Evolutionary conservation across 345 rosid genomes (phyloP), one percentile per base, ranked within the genome.

Genomic region (Syzygium aqueum): DNA sequence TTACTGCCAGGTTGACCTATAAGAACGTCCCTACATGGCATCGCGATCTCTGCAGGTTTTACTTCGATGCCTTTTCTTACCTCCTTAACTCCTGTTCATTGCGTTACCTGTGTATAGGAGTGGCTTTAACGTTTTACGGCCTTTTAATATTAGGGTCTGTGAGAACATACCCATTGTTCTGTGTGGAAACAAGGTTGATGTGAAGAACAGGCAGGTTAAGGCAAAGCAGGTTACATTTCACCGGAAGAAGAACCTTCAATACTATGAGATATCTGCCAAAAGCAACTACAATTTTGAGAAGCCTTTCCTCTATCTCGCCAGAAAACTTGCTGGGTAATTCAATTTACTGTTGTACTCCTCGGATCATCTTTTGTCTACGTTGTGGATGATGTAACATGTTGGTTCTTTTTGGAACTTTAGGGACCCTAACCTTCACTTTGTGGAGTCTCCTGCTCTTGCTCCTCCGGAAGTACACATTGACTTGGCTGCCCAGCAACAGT

Each of bases 1-100:
- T 97, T 59, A 97, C 99, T 49, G 99, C 99, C 15, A 91, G 99
- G 40, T 91, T 96, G 91, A 97, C 99, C 10, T 97, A 97, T 91
- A 97, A 97, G 93, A 97, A 97, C 89, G 98, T 97, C 46, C 99
- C 99, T 3, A 97, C 99, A 67, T 97, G 99, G 99, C 99, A 97
- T 61, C 94, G 99, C 51, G 99, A 97, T 91, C 99, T 97, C 1
- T 96, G 98, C 95, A 88, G 99, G 98, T 96, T n/a, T 65, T 65
- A 1, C 43, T 16, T 15, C 11, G 52, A 25, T 53, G 17, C 13
- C 15, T 30, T 57, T 51, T 21, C 28, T 22, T 19, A 1, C 1
- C 43, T 7, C 46, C 3, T 23, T 28, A 51, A 6, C 43, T 53
- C 16, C 16, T 51, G 33, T 57, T 22, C 37, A 7, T 53, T 15